Evolutionary conservation across 768 basidiomycete genomes (phyloP).

Genomic region (Suillus americanus): DNA sequence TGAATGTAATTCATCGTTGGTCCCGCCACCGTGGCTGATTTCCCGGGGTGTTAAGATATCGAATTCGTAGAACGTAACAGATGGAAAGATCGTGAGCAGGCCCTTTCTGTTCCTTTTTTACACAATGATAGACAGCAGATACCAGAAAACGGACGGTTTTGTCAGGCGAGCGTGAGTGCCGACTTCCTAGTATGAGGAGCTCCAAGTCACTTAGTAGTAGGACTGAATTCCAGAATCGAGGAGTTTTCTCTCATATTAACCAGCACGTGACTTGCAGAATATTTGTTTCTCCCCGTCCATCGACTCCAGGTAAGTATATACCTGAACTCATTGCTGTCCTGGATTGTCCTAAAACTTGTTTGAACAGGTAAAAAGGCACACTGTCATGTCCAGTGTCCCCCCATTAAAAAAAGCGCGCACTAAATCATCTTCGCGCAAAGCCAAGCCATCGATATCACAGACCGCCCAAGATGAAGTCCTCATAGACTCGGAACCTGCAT

Average conservation of each 20-base stretch:
- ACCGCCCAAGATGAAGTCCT: conserved; percentile 20
- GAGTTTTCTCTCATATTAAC: not conserved
- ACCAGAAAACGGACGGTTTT: not conserved
- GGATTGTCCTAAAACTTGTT: not conserved
- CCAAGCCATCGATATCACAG: conserved; percentile 7
- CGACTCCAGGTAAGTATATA: conserved; percentile 3
- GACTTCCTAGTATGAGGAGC: not conserved
- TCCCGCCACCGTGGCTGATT: conserved; percentile 4
- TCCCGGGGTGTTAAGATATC: not conserved
- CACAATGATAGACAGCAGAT: not conserved
- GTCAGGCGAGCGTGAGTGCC: not conserved
- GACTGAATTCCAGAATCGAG: not conserved
- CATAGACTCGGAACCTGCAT: conserved; percentile 21
- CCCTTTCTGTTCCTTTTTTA: not conserved
- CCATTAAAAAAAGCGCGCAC: conserved; percentile 53
- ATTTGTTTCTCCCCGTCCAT: conserved; percentile 10
- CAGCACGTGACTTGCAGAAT: conserved; percentile 13
- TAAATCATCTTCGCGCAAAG: conserved; percentile 42
- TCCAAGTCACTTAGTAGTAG: not conserved
- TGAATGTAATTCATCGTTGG: conserved; percentile 57
- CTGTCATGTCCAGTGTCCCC: conserved; percentile 41
- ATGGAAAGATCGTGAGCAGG: not conserved
- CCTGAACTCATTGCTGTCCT: not conserved
- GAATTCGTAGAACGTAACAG: not conserved
- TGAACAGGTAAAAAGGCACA: not conserved